Evolutionary conservation across 2,329 filamentous ascomycete species (phyloP).

Genomic region (Drechslera avenae): DNA sequence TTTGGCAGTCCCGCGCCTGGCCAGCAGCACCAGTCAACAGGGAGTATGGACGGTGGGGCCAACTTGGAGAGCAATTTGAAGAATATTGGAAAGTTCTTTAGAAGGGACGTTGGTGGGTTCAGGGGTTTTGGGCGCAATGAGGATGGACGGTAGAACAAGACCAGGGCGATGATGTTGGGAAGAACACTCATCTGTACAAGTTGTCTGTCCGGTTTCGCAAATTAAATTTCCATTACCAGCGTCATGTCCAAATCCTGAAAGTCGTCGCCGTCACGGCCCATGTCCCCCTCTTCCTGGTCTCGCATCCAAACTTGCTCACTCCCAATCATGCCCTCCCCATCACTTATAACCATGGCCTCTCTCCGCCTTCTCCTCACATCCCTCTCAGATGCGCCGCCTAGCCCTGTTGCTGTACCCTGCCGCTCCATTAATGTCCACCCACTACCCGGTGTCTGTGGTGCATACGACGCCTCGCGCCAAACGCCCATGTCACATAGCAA

Average conservation of each 20-base stretch:
- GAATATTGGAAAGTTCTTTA: slow-evolving; percentile 96
- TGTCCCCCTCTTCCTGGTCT: slow-evolving; percentile 26
- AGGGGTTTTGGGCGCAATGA: slow-evolving; percentile 45
- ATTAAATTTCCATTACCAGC: background rate
- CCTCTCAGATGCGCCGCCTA: slow-evolving; percentile 64
- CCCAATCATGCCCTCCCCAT: slow-evolving; percentile 77
- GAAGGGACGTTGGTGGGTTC: slow-evolving; percentile 72
- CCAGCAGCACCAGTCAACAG: slow-evolving; percentile 41
- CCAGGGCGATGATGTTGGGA: background rate
- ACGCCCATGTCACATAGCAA: slow-evolving; percentile 35
- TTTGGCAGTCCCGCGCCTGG: slow-evolving; percentile 63
- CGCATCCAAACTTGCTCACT: slow-evolving; percentile 81
- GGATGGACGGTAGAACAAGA: slow-evolving; percentile 32
- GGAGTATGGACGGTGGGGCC: slow-evolving; percentile 51
- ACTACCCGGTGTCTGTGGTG: slow-evolving; percentile 10
- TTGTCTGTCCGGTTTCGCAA: background rate
- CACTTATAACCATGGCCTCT: slow-evolving; percentile 89
- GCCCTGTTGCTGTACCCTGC: slow-evolving; percentile 47
- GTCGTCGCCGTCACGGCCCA: background rate
- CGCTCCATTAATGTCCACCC: slow-evolving; percentile 30
- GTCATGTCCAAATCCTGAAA: background rate
- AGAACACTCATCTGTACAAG: too few species aligned
- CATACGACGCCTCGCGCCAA: slow-evolving; percentile 15
- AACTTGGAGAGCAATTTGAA: slow-evolving; percentile 92
- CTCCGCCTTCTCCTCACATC: slow-evolving; percentile 75